Base-by-base conservation (phyloP, 139 green algal species). In the Dunaliella sp. region DNA sequence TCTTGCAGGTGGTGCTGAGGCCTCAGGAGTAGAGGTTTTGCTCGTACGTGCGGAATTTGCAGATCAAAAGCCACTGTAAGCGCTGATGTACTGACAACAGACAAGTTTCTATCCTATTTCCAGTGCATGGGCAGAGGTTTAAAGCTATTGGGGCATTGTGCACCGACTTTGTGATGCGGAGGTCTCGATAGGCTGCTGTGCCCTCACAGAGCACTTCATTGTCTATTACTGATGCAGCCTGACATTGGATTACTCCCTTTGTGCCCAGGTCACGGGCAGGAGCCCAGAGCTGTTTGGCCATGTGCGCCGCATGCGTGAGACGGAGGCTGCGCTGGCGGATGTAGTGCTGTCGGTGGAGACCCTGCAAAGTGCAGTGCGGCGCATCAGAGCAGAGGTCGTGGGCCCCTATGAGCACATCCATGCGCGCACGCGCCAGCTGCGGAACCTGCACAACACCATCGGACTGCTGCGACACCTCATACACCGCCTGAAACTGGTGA, bases 401-500 rank as follows among this genome's bases (percentile, higher is more conserved):
- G 92, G 92, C 22, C 94, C 94, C 0, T 95, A 95, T 65, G 73
- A 86, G 30, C 81, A 90, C 59, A 87, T 96, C 2, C 80, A 81
- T 3, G 36, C 83, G 25, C 88, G 90, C 36, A 93, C 90, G 1
- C 58, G 65, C 26, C 90, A 95, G 88, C 92, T 95, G 34, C 33
- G 32, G 59, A 93, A 94, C 83, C 86, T 96, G 36, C 90, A 94
- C 34, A 82, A 75, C 1, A 94, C 92, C 0, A 83, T 96, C 2
- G 91, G 94, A 48, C 83, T 95, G 59, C 91, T 98, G 84, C 88
- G 94, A 3, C 91, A 94, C 36, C 37, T 95, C 2, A 92, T 94
- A 2, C 87, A 90, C 57, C 87, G 90, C 31, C 57, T 95, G 2
- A 96, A 95, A 88, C 91, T 94, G 3, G 87, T 65, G 48, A 16